Evolutionary conservation across 2,329 filamentous ascomycete genomes (phyloP).

Genomic region (Aspergillus nomiae): DNA sequence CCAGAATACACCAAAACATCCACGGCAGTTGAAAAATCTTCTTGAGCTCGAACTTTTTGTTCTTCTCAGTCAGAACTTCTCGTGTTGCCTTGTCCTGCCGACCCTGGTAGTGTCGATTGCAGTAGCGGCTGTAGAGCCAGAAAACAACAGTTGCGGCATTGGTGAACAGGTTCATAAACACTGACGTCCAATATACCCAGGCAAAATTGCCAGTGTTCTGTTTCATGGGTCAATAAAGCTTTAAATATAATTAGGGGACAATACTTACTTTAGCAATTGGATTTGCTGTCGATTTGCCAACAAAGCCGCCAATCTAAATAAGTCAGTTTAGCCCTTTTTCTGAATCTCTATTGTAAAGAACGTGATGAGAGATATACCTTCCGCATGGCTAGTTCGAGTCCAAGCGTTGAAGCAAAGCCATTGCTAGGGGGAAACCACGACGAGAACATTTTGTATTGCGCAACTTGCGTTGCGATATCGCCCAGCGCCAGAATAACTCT

Average conservation of each 20-base stretch:
- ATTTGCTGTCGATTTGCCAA: constrained; percentile 63
- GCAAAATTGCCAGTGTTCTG: constrained; percentile 60
- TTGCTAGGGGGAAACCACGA: constrained; percentile 65
- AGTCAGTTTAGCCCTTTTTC: neutral
- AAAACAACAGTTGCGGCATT: constrained; percentile 58
- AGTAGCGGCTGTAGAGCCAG: constrained; percentile 58
- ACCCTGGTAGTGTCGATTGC: constrained; percentile 50
- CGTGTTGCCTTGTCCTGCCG: constrained; percentile 59
- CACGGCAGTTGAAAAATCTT: constrained; percentile 62
- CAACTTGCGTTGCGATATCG: constrained; percentile 66
- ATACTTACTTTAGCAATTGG: constrained; percentile 53
- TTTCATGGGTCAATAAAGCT: constrained; percentile 6
- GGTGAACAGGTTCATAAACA: constrained; percentile 67
- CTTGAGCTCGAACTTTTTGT: constrained; percentile 57
- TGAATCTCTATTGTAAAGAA: neutral
- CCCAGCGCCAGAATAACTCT: constrained; percentile 59
- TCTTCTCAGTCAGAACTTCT: constrained; percentile 61
- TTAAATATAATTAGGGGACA: neutral
- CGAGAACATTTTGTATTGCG: constrained; percentile 67
- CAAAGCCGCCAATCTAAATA: constrained; percentile 56
- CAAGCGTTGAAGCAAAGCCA: constrained; percentile 64
- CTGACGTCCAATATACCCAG: constrained; percentile 66
- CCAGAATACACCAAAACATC: constrained; percentile 60
- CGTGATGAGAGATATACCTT: constrained; percentile 38
- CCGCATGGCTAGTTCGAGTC: constrained; percentile 61